These are phyloP conservation scores for Lentinus brumalis DNA, from an alignment of 768 basidiomycete genomes.

Conservation along the genomic window DNA sequence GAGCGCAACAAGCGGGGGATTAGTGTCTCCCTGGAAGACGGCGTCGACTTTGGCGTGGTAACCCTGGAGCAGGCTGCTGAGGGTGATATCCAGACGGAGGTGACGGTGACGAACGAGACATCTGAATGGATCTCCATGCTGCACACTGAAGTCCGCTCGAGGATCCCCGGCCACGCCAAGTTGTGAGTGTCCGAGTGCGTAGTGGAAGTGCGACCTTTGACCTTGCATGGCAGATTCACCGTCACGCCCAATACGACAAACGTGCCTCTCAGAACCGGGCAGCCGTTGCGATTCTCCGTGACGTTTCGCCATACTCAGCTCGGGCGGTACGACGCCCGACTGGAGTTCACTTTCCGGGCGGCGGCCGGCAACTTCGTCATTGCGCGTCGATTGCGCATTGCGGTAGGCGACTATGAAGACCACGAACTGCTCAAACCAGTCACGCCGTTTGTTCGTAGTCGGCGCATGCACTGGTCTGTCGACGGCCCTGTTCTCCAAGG, in stretches of 20 bases:
- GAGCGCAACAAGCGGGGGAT: conserved; percentile 59
- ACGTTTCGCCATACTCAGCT: conserved; percentile 32
- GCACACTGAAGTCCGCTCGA: conserved; percentile 4
- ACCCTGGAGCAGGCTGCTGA: conserved; percentile 35
- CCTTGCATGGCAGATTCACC: background rate
- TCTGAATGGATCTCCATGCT: conserved; percentile 16
- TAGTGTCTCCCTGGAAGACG: conserved; percentile 37
- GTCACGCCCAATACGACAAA: background rate
- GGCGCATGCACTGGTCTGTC: conserved; percentile 24
- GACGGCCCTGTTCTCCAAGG: conserved; percentile 22
- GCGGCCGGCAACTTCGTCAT: conserved; percentile 53
- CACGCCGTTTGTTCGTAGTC: conserved; percentile 48
- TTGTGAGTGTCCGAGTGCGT: conserved; percentile 3
- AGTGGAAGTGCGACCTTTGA: background rate
- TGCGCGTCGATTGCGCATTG: conserved; percentile 43
- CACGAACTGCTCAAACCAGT: conserved; percentile 48
- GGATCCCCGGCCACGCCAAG: conserved; percentile 1
- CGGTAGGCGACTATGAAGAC: conserved; percentile 48
- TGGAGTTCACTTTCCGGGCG: conserved; percentile 54
- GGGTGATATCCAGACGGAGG: conserved; percentile 9
- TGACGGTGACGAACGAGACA: conserved; percentile 18
- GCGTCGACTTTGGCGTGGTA: conserved; percentile 54
- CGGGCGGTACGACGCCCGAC: conserved; percentile 54
- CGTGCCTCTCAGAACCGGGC: background rate
- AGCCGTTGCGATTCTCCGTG: conserved; percentile 28